Conservation (phyloP, 805 yeast genomes). For the Pichia gijzeniarum region DNA sequence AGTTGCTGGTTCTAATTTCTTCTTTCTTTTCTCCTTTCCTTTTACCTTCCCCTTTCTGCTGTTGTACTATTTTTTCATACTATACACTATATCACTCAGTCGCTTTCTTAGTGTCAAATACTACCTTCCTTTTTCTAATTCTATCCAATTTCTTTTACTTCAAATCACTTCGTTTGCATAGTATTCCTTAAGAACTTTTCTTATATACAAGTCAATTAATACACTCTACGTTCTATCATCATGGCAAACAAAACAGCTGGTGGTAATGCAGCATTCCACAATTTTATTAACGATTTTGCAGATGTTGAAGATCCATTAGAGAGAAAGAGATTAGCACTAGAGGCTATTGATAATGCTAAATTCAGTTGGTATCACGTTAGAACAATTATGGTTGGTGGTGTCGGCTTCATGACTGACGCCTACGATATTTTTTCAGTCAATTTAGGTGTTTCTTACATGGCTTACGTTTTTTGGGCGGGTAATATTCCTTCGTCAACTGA, state of each 20-base stretch:
- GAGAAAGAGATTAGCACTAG: slow-evolving; percentile 79
- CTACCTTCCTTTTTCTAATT: too few species aligned
- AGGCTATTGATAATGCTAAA: slow-evolving; percentile 71
- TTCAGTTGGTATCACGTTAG: slow-evolving; percentile 82
- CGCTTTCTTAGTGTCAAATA: too few species aligned
- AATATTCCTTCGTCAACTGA: slow-evolving; percentile 58
- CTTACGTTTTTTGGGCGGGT: slow-evolving; percentile 68
- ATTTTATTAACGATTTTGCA: slow-evolving; percentile 71
- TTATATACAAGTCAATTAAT: not conserved
- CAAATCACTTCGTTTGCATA: too few species aligned
- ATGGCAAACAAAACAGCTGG: slow-evolving; percentile 42
- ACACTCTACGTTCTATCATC: not conserved
- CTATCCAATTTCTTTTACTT: too few species aligned
- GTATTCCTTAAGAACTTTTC: too few species aligned
- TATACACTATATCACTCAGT: too few species aligned
- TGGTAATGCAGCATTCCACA: slow-evolving; percentile 85
- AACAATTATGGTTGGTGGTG: slow-evolving; percentile 86
- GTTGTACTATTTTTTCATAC: too few species aligned
- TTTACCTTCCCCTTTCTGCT: too few species aligned
- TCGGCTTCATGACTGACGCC: slow-evolving; percentile 89
- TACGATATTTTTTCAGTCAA: slow-evolving; percentile 90
- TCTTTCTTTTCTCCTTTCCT: too few species aligned
- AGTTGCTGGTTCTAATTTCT: too few species aligned
- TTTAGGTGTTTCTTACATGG: slow-evolving; percentile 72
- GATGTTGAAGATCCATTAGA: slow-evolving; percentile 80